phyloP scores from a whole-genome alignment of 2,329 filamentous ascomycete genomes.

The Capronia epimyces region DNA sequence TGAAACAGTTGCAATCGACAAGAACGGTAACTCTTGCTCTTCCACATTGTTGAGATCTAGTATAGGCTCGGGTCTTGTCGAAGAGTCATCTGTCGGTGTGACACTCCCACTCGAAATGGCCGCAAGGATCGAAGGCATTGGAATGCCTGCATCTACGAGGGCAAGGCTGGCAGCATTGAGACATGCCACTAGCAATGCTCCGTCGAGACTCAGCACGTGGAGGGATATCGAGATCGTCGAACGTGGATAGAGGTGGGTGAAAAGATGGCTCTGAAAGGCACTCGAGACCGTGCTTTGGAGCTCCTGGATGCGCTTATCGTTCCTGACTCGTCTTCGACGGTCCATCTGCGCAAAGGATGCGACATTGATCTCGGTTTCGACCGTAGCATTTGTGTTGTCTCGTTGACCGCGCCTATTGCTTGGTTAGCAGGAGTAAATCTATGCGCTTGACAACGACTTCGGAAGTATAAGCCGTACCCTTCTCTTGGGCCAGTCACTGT shows the following conservation, averaged over 20 bases:
- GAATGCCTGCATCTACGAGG: conserved; percentile 88
- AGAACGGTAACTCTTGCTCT: conserved; percentile 72
- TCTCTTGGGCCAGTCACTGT: conserved; percentile 83
- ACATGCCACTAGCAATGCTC: conserved; percentile 79
- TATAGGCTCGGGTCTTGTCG: conserved; percentile 35
- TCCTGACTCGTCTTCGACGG: conserved; percentile 21
- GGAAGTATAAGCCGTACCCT: conserved; percentile 33
- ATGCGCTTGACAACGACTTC: not conserved
- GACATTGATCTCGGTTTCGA: conserved; percentile 29
- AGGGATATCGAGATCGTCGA: conserved; percentile 76
- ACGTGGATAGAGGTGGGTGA: conserved; percentile 85
- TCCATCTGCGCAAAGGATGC: conserved; percentile 29
- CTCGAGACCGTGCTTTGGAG: conserved; percentile 72
- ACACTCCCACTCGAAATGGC: conserved; percentile 79
- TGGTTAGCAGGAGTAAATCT: not conserved
- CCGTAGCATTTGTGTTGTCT: conserved; percentile 26
- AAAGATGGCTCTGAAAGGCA: conserved; percentile 70
- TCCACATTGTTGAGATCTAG: conserved; percentile 43
- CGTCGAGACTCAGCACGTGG: conserved; percentile 84
- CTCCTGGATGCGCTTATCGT: conserved; percentile 48
- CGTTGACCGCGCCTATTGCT: conserved; percentile 25
- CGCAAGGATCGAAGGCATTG: conserved; percentile 86
- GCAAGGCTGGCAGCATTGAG: conserved; percentile 89
- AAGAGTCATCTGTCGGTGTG: conserved; percentile 20
- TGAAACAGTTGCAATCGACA: conserved; percentile 79